Evolutionary conservation across 1,284 basidiomycete genomes (phyloP).

Genomic region (Pisolithus thermaeus): DNA sequence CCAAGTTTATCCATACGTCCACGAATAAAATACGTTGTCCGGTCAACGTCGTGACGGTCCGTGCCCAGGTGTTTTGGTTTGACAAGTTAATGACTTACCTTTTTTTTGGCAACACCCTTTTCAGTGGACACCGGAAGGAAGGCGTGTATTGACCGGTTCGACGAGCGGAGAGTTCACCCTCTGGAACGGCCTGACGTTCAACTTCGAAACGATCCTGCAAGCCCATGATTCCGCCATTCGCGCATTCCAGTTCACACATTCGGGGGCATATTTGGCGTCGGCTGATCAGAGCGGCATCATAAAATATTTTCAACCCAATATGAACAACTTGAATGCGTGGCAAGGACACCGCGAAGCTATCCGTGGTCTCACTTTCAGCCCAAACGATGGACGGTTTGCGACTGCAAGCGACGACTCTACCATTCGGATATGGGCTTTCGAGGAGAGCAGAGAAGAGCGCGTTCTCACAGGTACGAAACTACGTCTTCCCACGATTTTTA

Average conservation of each 20-base stretch:
- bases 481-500: background rate
- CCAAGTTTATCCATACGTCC: slow-evolving; percentile 95
- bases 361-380: slow-evolving; percentile 86
- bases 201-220: slow-evolving; percentile 98
- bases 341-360: slow-evolving; percentile 86
- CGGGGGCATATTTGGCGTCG: slow-evolving; percentile 86
- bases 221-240: slow-evolving; percentile 95
- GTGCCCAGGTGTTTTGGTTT: slow-evolving; percentile 25
- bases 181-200: slow-evolving; percentile 99
- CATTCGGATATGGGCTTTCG: slow-evolving; percentile 93
- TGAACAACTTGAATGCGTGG: slow-evolving; percentile 97
- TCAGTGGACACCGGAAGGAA: slow-evolving; percentile 95
- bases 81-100: background rate
- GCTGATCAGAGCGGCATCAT: slow-evolving; percentile 92
- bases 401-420: slow-evolving; percentile 94
- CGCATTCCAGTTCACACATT: slow-evolving; percentile 85
- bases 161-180: slow-evolving; percentile 97
- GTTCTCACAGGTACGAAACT: slow-evolving; percentile 64
- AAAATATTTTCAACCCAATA: slow-evolving; percentile 98
- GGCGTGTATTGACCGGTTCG: slow-evolving; percentile 90
- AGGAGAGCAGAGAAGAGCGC: slow-evolving; percentile 84
- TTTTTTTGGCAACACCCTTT: slow-evolving; percentile 3
- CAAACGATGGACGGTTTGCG: slow-evolving; percentile 88
- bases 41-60: slow-evolving; percentile 87
- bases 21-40: slow-evolving; percentile 98